phyloP scores from a whole-genome alignment of 2,329 filamentous ascomycete genomes.

The Rhynchosporium secalis region DNA sequence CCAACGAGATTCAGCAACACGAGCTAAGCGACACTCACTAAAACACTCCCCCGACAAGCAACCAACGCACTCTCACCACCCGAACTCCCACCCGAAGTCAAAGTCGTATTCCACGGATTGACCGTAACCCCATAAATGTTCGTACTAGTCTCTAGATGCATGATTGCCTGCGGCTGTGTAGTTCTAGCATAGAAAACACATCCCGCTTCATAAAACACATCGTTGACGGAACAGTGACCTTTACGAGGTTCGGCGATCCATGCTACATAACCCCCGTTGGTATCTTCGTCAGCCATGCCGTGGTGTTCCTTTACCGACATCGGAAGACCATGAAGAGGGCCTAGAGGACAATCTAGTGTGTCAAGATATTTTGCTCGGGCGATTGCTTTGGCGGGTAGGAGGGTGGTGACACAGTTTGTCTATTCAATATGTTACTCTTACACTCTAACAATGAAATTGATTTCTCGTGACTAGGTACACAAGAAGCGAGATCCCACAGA shows the following conservation, averaged over 20 bases:
- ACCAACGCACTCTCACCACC: conserved; percentile 59
- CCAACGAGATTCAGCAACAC: no score
- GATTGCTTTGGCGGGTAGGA: conserved; percentile 27
- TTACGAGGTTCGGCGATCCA: conserved; percentile 51
- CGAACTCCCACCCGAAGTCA: conserved; percentile 60
- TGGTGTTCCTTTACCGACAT: conserved; percentile 55
- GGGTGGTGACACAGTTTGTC: conserved; percentile 32
- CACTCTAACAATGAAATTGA: not conserved
- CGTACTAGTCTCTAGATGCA: conserved; percentile 53
- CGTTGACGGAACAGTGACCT: conserved; percentile 45
- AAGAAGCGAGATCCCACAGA: not conserved
- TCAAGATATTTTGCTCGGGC: conserved; percentile 30
- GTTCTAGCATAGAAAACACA: conserved; percentile 68
- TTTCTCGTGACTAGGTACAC: not conserved
- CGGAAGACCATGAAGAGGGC: conserved; percentile 62
- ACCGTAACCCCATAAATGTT: conserved; percentile 58
- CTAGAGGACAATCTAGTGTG: conserved; percentile 41
- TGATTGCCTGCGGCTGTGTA: conserved; percentile 50
- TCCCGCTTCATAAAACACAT: conserved; percentile 57
- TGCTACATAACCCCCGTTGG: conserved; percentile 55
- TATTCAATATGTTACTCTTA: conserved; percentile 7
- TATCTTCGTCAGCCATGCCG: conserved; percentile 43
- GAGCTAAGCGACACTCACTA: conserved; percentile 31
- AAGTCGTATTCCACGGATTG: conserved; percentile 50
- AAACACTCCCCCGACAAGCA: conserved; percentile 44